Evolutionary conservation across 441 rosid species (phyloP).

Genomic region (Bocquillonia castaneifolia): DNA sequence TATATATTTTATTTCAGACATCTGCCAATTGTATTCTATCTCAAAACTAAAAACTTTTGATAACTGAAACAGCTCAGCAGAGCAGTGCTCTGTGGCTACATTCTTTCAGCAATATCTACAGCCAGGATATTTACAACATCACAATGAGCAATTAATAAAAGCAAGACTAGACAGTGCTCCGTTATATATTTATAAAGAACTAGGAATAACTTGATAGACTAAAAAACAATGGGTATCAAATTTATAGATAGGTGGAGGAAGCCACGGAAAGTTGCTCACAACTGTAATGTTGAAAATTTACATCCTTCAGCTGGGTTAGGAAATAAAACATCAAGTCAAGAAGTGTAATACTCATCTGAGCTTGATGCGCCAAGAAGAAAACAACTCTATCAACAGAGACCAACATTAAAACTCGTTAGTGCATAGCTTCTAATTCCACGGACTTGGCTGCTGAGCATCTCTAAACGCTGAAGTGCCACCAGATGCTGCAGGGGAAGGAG

Average conservation of each 20-base stretch:
- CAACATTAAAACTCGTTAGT: neutral
- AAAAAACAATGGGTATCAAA: no score
- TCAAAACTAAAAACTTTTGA: neutral
- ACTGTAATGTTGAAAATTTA: neutral
- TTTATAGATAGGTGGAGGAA: no score
- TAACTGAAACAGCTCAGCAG: neutral
- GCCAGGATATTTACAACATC: neutral
- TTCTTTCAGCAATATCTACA: constrained; percentile 3
- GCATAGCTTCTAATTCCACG: constrained; percentile 55
- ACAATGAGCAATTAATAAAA: neutral
- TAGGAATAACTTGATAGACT: no score
- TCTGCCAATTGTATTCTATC: neutral
- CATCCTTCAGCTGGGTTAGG: neutral
- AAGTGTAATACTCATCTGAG: neutral
- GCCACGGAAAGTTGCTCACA: no score
- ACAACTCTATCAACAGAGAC: constrained; percentile 1
- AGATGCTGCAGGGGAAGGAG: constrained; percentile 88
- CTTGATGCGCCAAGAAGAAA: neutral
- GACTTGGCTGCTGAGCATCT: constrained; percentile 71
- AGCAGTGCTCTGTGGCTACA: neutral
- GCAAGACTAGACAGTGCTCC: neutral
- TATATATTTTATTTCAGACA: no score
- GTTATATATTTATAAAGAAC: no score
- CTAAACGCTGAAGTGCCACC: constrained; percentile 82
- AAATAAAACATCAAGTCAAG: neutral